Evolutionary conservation across 768 basidiomycete species (phyloP).

Genomic region (Mycena maculata): DNA sequence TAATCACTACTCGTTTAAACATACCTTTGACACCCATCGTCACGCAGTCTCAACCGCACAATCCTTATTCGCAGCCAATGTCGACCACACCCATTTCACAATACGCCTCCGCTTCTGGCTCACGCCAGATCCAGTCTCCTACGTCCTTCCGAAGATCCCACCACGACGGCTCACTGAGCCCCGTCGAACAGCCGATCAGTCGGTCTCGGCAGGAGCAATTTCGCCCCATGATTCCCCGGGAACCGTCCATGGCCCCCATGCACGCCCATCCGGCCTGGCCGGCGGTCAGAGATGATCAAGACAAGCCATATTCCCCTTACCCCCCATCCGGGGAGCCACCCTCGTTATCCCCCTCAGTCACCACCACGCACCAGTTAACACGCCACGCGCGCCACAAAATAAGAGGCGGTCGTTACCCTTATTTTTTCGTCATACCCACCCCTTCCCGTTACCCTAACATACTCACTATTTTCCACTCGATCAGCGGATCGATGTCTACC

Average conservation of each 20-base stretch:
- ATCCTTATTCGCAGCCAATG: slow-evolving; percentile 21
- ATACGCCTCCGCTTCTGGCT: slow-evolving; percentile 23
- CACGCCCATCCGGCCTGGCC: slow-evolving; percentile 12
- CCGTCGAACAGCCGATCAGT: slow-evolving; percentile 30
- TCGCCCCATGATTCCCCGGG: slow-evolving; percentile 8
- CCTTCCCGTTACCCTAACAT: background rate
- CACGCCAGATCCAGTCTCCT: slow-evolving; percentile 15
- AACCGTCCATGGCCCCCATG: background rate
- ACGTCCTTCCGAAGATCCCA: slow-evolving; percentile 13
- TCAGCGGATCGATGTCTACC: slow-evolving; percentile 1
- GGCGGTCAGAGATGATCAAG: background rate
- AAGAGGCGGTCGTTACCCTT: background rate
- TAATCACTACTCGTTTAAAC: slow-evolving; percentile 45
- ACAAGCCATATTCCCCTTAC: background rate
- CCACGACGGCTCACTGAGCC: slow-evolving; percentile 24
- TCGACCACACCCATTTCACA: slow-evolving; percentile 16
- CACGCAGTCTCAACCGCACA: slow-evolving; percentile 20
- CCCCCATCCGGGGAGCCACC: slow-evolving; percentile 6
- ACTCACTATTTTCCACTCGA: slow-evolving; percentile 14
- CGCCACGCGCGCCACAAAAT: slow-evolving; percentile 2
- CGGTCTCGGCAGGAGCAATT: slow-evolving; percentile 25
- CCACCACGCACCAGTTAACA: slow-evolving; percentile 12
- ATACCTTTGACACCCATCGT: slow-evolving; percentile 20
- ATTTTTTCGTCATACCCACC: background rate
- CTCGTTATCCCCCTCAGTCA: slow-evolving; percentile 12